Conservation (phyloP, 2,329 filamentous ascomycete species). For the Didymella keratinophila region DNA sequence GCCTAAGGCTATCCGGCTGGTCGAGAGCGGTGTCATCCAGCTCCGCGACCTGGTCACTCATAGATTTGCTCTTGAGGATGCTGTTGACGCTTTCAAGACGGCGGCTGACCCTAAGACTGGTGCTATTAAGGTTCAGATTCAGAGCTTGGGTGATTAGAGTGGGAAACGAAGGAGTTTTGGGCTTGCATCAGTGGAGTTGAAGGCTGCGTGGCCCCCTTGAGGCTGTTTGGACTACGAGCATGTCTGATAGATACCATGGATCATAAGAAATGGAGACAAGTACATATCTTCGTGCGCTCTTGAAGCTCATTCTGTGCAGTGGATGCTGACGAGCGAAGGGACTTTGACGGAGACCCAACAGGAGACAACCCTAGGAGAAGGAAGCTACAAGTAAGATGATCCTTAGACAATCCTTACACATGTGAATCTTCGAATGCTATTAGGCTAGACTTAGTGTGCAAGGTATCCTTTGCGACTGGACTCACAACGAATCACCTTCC, state of each 20-base stretch:
- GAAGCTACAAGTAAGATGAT: not conserved
- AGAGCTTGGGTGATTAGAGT: constrained; percentile 18
- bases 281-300: too few relatives aligned
- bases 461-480: not conserved
- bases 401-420: not conserved
- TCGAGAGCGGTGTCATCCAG: constrained; percentile 84
- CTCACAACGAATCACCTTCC: not conserved
- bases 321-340: not conserved
- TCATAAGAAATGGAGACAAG: too few relatives aligned
- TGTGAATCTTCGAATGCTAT: not conserved
- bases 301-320: not conserved
- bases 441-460: not conserved
- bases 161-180: not conserved
- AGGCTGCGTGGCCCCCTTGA: not conserved
- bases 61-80: constrained; percentile 84
- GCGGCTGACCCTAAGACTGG: constrained; percentile 88
- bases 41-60: constrained; percentile 86
- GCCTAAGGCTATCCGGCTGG: constrained; percentile 88
- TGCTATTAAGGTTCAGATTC: constrained; percentile 83
- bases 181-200: constrained; percentile 10
- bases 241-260: not conserved
- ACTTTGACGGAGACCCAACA: not conserved
- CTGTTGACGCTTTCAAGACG: constrained; percentile 87
- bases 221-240: not conserved
- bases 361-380: not conserved